Base-by-base conservation (phyloP, 148 eudicot genomes). In the Pharnaceum exiguum region DNA sequence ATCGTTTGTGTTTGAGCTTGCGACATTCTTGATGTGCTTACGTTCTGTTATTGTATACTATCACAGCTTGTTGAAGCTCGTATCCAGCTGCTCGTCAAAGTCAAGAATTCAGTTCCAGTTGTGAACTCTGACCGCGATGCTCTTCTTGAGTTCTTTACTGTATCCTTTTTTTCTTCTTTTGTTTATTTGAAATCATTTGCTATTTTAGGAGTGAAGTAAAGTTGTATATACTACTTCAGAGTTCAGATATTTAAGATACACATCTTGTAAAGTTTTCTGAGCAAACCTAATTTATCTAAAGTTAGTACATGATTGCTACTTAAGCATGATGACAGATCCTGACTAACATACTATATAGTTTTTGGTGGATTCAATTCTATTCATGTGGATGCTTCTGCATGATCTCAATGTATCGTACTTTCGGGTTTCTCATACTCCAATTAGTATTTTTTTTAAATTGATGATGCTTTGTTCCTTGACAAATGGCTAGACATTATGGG, bases 41-140 rank as follows among this genome's bases (percentile, higher is more conserved):
- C n/a, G 3, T 52, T 22, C 10, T 22, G 12, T 58, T 22, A 18
- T 22, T 59, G 28, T 18, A 45, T 24, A 7, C n/a, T 31, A 32
- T 56, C 30, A 19, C 85, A 91, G 96, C 86, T 87, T 72, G 94
- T 91, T 61, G 95, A 91, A 72, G 73, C 57, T 63, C 94, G 98
- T 22, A 75, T 86, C 62, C 80, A 88, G 62, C 86, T 85, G 65
- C 82, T 91, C 43, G 31, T 52, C 8, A 71, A 79, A 69, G 73
- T 91, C 62, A 74, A 49, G 66, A 79, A 62, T 59, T 73, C 65
- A 22, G 63, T 67, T 31, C 49, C 78, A 8, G 57, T 43, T 59
- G 74, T 66, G 30, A 77, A 75, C 46, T 64, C 75, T 36, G 87
- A 81, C 35, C 55, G 75, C 70, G 63, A 67, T 69, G 71, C 73